Conservation (phyloP, 805 yeast genomes). For the Metschnikowia sp. region DNA sequence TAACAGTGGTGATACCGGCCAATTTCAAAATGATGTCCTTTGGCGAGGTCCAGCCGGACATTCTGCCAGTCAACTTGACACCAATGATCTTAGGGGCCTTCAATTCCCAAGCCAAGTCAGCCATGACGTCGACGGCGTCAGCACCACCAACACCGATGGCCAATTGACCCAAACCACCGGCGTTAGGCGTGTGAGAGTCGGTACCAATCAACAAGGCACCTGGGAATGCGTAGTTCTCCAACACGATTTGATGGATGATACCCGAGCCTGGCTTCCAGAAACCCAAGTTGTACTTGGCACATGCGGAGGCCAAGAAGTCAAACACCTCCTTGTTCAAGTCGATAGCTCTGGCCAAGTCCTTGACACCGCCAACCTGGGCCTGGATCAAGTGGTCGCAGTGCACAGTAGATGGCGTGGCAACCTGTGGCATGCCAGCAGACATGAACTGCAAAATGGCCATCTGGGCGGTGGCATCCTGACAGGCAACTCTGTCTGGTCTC, state of each 20-base stretch:
- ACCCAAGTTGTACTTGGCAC: conserved; percentile 94
- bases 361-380: conserved; percentile 87
- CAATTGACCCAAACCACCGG: conserved; percentile 96
- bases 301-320: conserved; percentile 85
- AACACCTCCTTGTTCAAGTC: conserved; percentile 90
- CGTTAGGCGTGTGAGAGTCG: conserved; percentile 97
- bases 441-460: conserved; percentile 96
- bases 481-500: conserved; percentile 96
- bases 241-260: conserved; percentile 93
- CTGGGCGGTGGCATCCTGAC: conserved; percentile 99
- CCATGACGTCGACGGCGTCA: conserved; percentile 96
- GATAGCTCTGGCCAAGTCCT: conserved; percentile 82
- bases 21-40: conserved; percentile 91
- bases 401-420: conserved; percentile 92
- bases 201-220: conserved; percentile 96
- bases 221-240: conserved; percentile 96
- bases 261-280: conserved; percentile 99
- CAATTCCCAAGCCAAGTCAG: conserved; percentile 94
- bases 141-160: conserved; percentile 99
- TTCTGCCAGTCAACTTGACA: conserved; percentile 87
- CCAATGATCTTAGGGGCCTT: conserved; percentile 96
- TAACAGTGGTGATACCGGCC: conserved; percentile 92
- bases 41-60: conserved; percentile 96
- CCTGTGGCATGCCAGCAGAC: conserved; percentile 90
- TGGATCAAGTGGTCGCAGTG: conserved; percentile 98